Conservation (phyloP, 2,329 filamentous ascomycete genomes). For the Colletotrichum navitas region DNA sequence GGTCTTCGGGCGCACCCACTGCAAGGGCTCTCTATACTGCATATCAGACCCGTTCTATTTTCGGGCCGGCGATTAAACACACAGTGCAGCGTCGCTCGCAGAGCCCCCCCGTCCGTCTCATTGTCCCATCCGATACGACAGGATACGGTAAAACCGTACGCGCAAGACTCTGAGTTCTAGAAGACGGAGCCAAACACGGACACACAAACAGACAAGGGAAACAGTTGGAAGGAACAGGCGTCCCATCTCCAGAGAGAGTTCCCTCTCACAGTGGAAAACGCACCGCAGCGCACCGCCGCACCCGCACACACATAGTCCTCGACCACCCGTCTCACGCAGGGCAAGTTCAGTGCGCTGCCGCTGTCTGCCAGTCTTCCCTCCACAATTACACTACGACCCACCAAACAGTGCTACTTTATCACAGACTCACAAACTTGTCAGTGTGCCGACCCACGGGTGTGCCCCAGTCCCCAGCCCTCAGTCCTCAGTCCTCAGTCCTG, state of each 20-base stretch:
- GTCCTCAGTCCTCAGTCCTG: conserved; percentile 21
- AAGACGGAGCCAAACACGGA: conserved; percentile 24
- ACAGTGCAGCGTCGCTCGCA: conserved; percentile 27
- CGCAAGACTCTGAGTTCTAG: conserved; percentile 16
- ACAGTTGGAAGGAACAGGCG: conserved; percentile 27
- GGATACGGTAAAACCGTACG: background rate
- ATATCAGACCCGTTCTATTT: conserved; percentile 37
- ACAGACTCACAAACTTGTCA: background rate
- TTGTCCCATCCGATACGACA: conserved; percentile 33
- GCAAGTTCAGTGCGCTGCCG: conserved; percentile 30
- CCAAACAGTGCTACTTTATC: background rate
- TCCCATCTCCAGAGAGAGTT: conserved; percentile 31
- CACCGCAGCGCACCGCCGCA: conserved; percentile 1
- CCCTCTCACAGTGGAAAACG: background rate
- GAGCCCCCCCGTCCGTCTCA: conserved; percentile 35
- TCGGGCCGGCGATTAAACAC: conserved; percentile 40
- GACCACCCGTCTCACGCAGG: background rate
- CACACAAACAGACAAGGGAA: conserved; percentile 13
- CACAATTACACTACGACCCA: background rate
- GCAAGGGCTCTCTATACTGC: conserved; percentile 2
- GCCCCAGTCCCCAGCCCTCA: background rate
- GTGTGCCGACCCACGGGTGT: background rate
- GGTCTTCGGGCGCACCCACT: background rate
- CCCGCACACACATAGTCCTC: background rate
- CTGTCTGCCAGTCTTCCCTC: conserved; percentile 3